Evolutionary conservation across 2,329 filamentous ascomycete species (phyloP), one percentile per base, ranked within the genome.

Genomic region (Ascochyta rabiei): DNA sequence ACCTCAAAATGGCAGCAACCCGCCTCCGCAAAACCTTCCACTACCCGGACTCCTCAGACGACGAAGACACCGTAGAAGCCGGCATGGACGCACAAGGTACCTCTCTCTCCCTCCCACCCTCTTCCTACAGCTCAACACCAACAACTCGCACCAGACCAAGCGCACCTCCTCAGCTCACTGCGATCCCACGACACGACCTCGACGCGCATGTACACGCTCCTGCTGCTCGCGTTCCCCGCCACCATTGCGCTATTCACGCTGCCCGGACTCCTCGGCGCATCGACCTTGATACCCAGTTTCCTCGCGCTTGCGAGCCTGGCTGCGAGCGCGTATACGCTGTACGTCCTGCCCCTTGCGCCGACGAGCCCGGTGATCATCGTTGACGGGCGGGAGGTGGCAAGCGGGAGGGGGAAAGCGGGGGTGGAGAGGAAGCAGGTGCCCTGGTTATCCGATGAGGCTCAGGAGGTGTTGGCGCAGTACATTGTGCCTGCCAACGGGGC

Each of bases 21-120:
- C 86, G 89, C 59, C 79, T 95, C 39, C 87, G 92, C 67, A 88
- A 84, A 66, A 88, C 89, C 8, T 95, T 96, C 76, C 84, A 83
- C 57, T 95, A 93, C 76, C 89, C 89, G 4, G 81, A 82, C 42
- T 79, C 81, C 58, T 77, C 79, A 39, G 80, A 83, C 31, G 80
- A 82, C 71, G 75, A 80, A 26, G 82, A 84, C 12, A 79, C 82
- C 67, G 72, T 80, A 16, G 82, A 84, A 30, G 82, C 86, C 62
- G 84, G 86, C 50, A 79, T 95, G 56, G 91, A 95, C 71, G 89
- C 93, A 75, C 83, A 93, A 82, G 88, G 88, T 88, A 72, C 47
- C 60, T 37, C 24, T 28, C 35, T 47, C 28, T 28, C 3, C 28
- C 31, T 28, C 30, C 6, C 30, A 26, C 18, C 19, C 41, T 13